Evolutionary conservation across 805 yeast genomes (phyloP).

Genomic region (Pichia nakasei): DNA sequence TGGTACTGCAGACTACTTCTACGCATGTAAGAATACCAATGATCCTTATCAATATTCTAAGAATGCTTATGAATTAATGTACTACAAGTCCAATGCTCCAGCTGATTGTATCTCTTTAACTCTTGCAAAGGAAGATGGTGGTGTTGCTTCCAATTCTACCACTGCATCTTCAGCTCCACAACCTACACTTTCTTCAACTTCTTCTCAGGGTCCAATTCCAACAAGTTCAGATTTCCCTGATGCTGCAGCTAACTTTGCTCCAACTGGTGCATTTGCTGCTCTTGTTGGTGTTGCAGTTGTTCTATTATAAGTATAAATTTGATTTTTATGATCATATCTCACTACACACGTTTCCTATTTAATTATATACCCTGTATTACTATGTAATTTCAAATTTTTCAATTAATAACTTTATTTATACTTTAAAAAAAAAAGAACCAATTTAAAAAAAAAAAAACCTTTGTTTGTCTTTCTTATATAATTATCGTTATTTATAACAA

Average conservation of each 20-base stretch:
- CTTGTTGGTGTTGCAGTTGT: conserved; percentile 7
- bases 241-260: conserved; percentile 1
- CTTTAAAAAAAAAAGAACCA: no score
- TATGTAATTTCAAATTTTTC: no score
- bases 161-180: neutral
- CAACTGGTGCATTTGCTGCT: conserved; percentile 5
- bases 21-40: conserved; percentile 34
- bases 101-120: conserved; percentile 10
- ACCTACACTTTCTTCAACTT: neutral
- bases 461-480: no score
- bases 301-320: neutral
- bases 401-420: no score
- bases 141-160: neutral
- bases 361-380: no score
- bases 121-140: neutral
- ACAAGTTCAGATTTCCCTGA: neutral
- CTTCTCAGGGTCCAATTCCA: neutral
- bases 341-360: no score
- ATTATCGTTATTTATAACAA: no score
- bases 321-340: no score
- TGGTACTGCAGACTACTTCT: conserved; percentile 28
- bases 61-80: conserved; percentile 22
- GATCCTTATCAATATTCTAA: conserved; percentile 37
- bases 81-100: conserved; percentile 20
- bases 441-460: no score